Base-by-base conservation (phyloP, 176 grass and related monocot species). In the Avena insularis region DNA sequence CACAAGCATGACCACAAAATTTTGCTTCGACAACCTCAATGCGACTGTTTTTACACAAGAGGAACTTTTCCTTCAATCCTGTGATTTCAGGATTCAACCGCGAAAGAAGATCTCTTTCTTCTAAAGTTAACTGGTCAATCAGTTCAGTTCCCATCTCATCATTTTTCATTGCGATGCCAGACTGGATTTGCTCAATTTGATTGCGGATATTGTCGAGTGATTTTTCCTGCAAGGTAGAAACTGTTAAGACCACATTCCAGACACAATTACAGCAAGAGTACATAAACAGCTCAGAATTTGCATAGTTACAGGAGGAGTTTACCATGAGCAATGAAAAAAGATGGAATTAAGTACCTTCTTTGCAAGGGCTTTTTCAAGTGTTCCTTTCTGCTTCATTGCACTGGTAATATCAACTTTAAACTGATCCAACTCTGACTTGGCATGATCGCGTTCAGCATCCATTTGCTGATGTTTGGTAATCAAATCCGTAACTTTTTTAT, bases 101-200 rank as follows among this genome's bases (percentile, higher is more conserved):
- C 21, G 96, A 98, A 79, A 98, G 96, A 65, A 96, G 84, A 87
- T 91, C 61, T 59, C 89, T 94, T 87, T 98, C 96, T 87, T 96
- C 92, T 69, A 89, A 78, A 83, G 88, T 98, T 84, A 98, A 82
- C 89, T 98, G 93, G 88, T 98, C 96, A 85, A 98, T 98, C 70
- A 98, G 93, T 56, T 98, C 96, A 62, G 96, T 98, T 53, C 96
- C 96, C 96, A 98, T 98, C 87, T 98, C 96, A 80, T 93, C 96
- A 85, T 90, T 91, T 84, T 98, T 98, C 96, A 96, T 91, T 76
- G 90, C 83, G 85, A 98, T 96, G 82, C 96, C 91, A 85, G 96
- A 91, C 77, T 84, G 92, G 45, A 98, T 94, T 90, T 98, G 96
- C 79, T 96, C 96, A 33, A 98, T 96, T 94, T 98, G 93, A 75